Evolutionary conservation across 208 protist genomes (phyloP), one percentile per base, ranked within the genome.

Genomic region (Leishmania guyanensis): DNA sequence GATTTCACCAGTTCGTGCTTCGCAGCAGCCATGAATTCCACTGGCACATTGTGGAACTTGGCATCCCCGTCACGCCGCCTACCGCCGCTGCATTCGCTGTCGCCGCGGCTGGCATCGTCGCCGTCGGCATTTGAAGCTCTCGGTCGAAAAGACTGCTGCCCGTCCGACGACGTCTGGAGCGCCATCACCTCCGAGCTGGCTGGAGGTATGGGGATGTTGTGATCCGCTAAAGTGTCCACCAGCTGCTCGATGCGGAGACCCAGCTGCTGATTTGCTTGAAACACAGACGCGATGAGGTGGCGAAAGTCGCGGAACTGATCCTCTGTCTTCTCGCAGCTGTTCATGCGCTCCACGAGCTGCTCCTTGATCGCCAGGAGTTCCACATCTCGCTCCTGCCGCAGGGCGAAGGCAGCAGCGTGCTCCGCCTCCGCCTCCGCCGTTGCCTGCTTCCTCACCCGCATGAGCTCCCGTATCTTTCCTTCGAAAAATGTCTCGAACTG

Each of bases 281-380:
- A 95, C 76, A 95, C 93, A n/a, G 90, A 84, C 22, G 93, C 84
- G 54, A 96, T 92, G 54, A 96, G 86, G 80, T 89, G 88, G 53
- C 90, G 86, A 74, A 93, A 93, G 66, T 87, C 86, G 56, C 80
- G 81, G 74, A 96, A 91, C 79, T 96, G 90, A 39, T 94, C 90
- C 75, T 94, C 93, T 46, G 89, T 89, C 74, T 88, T 64, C 81
- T 95, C 90, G 77, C 88, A 90, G 26, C 88, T 85, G 74, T 95
- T 90, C 56, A 95, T 75, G 33, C 91, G 84, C 66, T 75, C 64
- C 86, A 97, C 79, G 17, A 97, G 81, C 39, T 86, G 78, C 77
- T 86, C 82, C 84, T 96, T 96, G 22, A 77, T 79, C 46, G 83
- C 75, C 80, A 84, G 85, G 36, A 97, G 83, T 56, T 95, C 91